phyloP scores from a whole-genome alignment of 1,284 basidiomycete species.

The Takashimella tepidaria region DNA sequence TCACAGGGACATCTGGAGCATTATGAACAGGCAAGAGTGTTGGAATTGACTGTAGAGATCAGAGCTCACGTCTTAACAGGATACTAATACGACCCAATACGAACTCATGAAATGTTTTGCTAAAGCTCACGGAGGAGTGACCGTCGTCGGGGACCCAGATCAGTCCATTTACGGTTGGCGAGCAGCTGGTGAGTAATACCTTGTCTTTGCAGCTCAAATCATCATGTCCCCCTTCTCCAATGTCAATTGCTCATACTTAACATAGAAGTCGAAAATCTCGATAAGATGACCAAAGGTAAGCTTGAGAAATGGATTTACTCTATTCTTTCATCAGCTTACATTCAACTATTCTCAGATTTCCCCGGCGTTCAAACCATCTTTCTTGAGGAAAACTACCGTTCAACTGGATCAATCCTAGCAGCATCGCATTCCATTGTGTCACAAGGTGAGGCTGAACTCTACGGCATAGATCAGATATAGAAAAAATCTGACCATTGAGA shows the following conservation, averaged over 20 bases:
- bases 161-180: constrained; percentile 92
- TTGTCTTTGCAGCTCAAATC: no score
- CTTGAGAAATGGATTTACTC: not conserved
- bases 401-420: constrained; percentile 70
- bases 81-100: constrained; percentile 83
- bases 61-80: constrained; percentile 52
- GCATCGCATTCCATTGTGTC: constrained; percentile 72
- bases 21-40: no score
- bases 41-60: no score
- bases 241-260: no score
- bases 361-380: constrained; percentile 61
- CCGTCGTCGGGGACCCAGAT: constrained; percentile 87
- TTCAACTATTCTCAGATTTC: constrained; percentile 59
- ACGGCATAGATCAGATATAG: no score
- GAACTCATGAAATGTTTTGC: constrained; percentile 74
- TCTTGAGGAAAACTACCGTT: constrained; percentile 84
- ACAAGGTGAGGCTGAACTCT: constrained; percentile 58
- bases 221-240: no score
- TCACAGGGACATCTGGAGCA: no score
- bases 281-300: constrained; percentile 65
- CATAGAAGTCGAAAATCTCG: constrained; percentile 66
- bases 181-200: constrained; percentile 58
- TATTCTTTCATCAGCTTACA: not conserved
- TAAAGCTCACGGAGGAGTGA: constrained; percentile 57
- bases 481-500: no score